Conservation (phyloP, 176 grass and related monocot species). For the Bolboschoenus planiculmis region DNA sequence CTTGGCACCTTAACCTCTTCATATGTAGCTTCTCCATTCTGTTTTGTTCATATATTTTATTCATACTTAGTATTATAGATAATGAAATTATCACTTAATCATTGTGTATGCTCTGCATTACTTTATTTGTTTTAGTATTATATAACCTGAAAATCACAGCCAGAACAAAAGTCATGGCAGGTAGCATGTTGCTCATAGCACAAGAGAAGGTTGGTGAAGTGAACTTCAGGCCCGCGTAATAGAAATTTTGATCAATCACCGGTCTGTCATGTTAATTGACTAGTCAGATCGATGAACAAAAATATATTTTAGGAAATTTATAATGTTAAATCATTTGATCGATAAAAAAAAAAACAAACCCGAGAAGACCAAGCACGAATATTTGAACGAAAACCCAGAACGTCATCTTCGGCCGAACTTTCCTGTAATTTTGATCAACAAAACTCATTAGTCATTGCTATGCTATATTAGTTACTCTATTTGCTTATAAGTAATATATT, state of each 20-base stretch:
- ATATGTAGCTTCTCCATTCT: slow-evolving; percentile 95
- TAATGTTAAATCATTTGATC: neutral
- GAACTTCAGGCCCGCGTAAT: slow-evolving; percentile 90
- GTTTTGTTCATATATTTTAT: neutral
- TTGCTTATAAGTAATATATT: neutral
- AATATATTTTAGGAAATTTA: neutral
- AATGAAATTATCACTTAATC: slow-evolving; percentile 5
- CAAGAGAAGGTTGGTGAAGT: slow-evolving; percentile 98
- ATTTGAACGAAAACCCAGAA: slow-evolving; percentile 56
- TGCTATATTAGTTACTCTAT: neutral
- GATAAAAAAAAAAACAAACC: slow-evolving; percentile 35
- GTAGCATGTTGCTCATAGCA: slow-evolving; percentile 99
- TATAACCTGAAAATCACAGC: slow-evolving; percentile 76
- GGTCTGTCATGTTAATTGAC: slow-evolving; percentile 34
- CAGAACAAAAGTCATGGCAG: slow-evolving; percentile 92
- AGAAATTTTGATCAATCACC: slow-evolving; percentile 97
- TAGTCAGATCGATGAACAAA: neutral
- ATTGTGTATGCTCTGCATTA: neutral
- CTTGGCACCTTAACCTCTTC: slow-evolving; percentile 78
- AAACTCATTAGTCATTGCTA: neutral
- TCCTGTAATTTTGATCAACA: slow-evolving; percentile 30
- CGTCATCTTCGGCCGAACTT: slow-evolving; percentile 58
- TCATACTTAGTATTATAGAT: neutral
- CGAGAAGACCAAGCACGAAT: slow-evolving; percentile 75
- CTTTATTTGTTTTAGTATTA: neutral